Conservation (phyloP, 2,329 filamentous ascomycete genomes). For the Calonectria honghensis region DNA sequence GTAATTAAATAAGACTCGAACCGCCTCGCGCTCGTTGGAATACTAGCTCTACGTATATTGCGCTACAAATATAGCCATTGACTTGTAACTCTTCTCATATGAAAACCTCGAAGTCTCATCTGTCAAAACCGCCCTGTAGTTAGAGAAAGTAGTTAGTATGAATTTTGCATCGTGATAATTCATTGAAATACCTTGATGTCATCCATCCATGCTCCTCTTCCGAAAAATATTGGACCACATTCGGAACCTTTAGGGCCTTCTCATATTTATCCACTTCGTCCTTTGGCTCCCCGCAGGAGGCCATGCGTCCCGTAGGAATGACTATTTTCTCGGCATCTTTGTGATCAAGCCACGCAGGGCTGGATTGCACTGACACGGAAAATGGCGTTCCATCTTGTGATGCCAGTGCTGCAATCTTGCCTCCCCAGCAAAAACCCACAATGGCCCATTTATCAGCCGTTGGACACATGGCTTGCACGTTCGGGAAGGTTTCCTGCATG, state of each 20-base stretch:
- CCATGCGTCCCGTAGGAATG: not conserved
- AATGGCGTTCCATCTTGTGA: not conserved
- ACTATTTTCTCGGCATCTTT: not conserved
- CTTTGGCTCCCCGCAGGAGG: not conserved
- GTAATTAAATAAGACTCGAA: too few relatives aligned
- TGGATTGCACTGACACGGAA: not conserved
- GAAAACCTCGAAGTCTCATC: not conserved
- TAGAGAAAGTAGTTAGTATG: not conserved
- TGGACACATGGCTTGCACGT: not conserved
- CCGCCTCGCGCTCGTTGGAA: too few relatives aligned
- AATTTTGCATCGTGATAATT: not conserved
- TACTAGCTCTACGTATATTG: not conserved
- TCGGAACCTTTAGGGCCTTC: not conserved
- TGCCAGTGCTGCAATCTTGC: not conserved
- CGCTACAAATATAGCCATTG: not conserved
- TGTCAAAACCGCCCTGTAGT: not conserved
- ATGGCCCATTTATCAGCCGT: not conserved
- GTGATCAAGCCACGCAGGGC: not conserved
- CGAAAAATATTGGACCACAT: not conserved
- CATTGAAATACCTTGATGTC: not conserved
- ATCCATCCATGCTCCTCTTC: not conserved
- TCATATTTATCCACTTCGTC: conserved; percentile 2
- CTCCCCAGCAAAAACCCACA: not conserved
- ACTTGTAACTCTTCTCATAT: not conserved
- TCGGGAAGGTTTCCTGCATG: not conserved